phyloP scores from a whole-genome alignment of 257 asterid species.

The Solanum neorickii region DNA sequence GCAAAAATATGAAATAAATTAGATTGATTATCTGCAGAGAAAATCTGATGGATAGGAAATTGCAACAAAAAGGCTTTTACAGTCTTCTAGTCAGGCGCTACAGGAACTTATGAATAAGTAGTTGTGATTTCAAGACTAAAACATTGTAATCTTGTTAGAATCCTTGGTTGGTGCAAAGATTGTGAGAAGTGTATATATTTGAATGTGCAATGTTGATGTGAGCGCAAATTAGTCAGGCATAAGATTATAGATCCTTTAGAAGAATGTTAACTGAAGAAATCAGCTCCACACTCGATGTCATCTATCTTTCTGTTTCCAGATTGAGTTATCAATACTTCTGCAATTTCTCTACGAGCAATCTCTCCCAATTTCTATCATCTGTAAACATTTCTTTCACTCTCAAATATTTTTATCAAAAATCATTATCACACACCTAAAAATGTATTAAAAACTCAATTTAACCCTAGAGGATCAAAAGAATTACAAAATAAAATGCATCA shows the following conservation, averaged over 20 bases:
- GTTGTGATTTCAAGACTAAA: slow-evolving; percentile 31
- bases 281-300: slow-evolving; percentile 84
- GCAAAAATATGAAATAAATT: neutral
- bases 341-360: slow-evolving; percentile 75
- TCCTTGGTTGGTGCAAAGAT: slow-evolving; percentile 36
- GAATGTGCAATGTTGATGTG: neutral
- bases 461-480: neutral
- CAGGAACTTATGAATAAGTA: slow-evolving; percentile 45
- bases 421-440: slow-evolving; percentile 87
- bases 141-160: slow-evolving; percentile 45
- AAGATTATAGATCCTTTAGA: neutral
- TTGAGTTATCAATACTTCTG: slow-evolving; percentile 80
- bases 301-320: slow-evolving; percentile 58
- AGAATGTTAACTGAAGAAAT: slow-evolving; percentile 32
- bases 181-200: no score
- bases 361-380: slow-evolving; percentile 74
- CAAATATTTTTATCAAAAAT: slow-evolving; percentile 61
- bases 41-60: slow-evolving; percentile 27
- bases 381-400: slow-evolving; percentile 52
- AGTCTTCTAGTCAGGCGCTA: slow-evolving; percentile 34
- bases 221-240: neutral
- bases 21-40: slow-evolving; percentile 8
- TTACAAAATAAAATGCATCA: neutral
- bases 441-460: neutral
- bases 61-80: slow-evolving; percentile 40